Percentiles rank a stretch among this genome's conserved stretches.
Evolutionary conservation across 768 basidiomycete genomes (phyloP).

Genomic region (Suillus clintonianus): DNA sequence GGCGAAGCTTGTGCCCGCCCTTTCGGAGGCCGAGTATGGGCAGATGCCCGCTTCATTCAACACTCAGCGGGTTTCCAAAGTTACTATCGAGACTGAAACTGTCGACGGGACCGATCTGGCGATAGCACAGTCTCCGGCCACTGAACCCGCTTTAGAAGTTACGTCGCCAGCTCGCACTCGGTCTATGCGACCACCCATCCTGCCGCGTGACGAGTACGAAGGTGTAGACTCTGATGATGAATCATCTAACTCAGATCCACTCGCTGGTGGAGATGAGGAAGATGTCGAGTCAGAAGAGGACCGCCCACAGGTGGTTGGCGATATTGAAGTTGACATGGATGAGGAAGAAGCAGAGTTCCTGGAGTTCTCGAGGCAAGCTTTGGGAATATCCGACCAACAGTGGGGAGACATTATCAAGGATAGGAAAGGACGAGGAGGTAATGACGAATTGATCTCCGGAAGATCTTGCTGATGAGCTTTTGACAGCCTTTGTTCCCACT

Average conservation of each 20-base stretch:
- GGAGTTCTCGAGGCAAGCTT: slow-evolving; percentile 88
- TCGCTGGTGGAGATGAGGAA: slow-evolving; percentile 42
- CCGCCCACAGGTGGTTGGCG: slow-evolving; percentile 78
- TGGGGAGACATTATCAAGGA: slow-evolving; percentile 88
- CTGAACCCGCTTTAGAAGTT: slow-evolving; percentile 7
- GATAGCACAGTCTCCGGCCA: background rate
- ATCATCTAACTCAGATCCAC: slow-evolving; percentile 61
- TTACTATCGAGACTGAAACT: slow-evolving; percentile 45
- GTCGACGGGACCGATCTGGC: slow-evolving; percentile 25
- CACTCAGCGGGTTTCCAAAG: slow-evolving; percentile 65
- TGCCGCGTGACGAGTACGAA: slow-evolving; percentile 84
- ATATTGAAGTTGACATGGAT: slow-evolving; percentile 87
- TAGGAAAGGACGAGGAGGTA: slow-evolving; percentile 80
- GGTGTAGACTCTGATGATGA: slow-evolving; percentile 94
- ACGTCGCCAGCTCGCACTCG: slow-evolving; percentile 32
- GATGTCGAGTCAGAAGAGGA: slow-evolving; percentile 75
- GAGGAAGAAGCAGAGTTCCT: slow-evolving; percentile 95
- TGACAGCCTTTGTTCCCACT: slow-evolving; percentile 62
- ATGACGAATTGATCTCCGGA: slow-evolving; percentile 25
- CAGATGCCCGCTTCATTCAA: slow-evolving; percentile 77
- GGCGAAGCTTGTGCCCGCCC: slow-evolving; percentile 77
- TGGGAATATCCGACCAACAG: slow-evolving; percentile 87
- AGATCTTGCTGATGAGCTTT: background rate
- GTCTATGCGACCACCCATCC: slow-evolving; percentile 72
- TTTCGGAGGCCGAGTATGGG: slow-evolving; percentile 87